phyloP scores from a whole-genome alignment of 176 grass and related monocot genomes.

The Aegilops speltoides region DNA sequence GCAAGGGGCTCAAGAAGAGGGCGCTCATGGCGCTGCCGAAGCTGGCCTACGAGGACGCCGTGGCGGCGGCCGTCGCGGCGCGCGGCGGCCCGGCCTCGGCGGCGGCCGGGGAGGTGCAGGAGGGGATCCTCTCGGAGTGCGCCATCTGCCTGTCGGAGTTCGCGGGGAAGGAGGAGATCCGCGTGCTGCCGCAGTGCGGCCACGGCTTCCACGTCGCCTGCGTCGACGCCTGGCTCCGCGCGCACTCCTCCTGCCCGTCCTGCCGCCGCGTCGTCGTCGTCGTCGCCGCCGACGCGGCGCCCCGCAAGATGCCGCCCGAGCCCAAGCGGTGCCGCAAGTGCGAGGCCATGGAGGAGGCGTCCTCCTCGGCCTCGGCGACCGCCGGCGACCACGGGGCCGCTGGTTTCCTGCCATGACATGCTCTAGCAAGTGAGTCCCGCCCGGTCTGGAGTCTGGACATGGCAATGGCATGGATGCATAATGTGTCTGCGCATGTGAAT shows the following conservation, averaged over 20 bases:
- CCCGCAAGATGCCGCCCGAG: background rate
- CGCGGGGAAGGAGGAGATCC: constrained; percentile 56
- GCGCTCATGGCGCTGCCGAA: constrained; percentile 51
- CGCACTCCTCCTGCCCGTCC: constrained; percentile 73
- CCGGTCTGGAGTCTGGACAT: too few species aligned
- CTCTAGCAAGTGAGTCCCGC: background rate
- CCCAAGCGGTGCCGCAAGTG: background rate
- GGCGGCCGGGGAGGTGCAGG: background rate
- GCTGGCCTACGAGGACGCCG: constrained; percentile 50
- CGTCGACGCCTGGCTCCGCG: constrained; percentile 69
- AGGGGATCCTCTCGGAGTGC: constrained; percentile 43
- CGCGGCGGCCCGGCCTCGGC: background rate
- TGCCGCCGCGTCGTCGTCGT: constrained; percentile 68
- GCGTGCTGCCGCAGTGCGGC: constrained; percentile 72
- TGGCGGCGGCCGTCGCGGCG: constrained; percentile 26
- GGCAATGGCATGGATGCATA: background rate
- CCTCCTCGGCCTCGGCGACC: background rate
- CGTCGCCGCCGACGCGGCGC: background rate
- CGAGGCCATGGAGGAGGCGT: background rate
- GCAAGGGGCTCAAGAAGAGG: constrained; percentile 60
- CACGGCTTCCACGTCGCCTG: constrained; percentile 69
- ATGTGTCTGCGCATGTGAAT: background rate
- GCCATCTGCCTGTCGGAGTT: constrained; percentile 78
- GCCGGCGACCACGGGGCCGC: background rate
- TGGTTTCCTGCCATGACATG: background rate